These are phyloP conservation scores for Populus euphratica DNA, from an alignment of 345 rosid genomes.

Conservation along the genomic window DNA sequence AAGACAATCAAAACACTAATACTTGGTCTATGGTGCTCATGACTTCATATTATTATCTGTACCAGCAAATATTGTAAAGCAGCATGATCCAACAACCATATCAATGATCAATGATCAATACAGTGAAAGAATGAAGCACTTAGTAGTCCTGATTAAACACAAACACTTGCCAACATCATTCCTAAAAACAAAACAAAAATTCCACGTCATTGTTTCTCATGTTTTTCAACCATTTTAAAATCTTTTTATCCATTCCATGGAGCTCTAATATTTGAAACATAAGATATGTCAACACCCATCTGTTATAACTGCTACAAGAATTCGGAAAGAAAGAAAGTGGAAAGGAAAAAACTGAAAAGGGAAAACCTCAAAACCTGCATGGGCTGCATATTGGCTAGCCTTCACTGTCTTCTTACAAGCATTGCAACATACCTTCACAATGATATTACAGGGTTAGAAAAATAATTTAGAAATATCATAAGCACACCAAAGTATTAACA, in stretches of 20 bases:
- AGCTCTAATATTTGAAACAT: background rate
- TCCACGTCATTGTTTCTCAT: background rate
- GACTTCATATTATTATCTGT: too few species aligned
- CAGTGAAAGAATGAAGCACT: background rate
- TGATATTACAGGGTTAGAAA: conserved; percentile 15
- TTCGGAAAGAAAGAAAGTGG: background rate
- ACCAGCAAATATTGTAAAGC: too few species aligned
- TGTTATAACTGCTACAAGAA: background rate
- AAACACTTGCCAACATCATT: background rate
- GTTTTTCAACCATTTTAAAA: background rate
- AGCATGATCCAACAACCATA: too few species aligned
- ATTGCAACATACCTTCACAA: conserved; percentile 59
- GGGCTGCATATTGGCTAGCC: conserved; percentile 61
- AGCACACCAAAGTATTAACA: background rate
- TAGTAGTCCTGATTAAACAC: background rate
- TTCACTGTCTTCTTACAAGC: conserved; percentile 68
- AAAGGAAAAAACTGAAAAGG: background rate
- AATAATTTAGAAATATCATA: background rate
- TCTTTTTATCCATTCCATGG: background rate
- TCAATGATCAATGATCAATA: too few species aligned
- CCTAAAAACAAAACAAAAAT: background rate
- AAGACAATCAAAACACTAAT: background rate
- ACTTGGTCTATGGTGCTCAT: background rate
- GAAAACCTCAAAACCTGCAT: conserved; percentile 51
- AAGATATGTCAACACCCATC: background rate